A percentile compares a stretch with the other conserved stretches of the same genome.
These are phyloP conservation scores for Acacia acuminata DNA, from an alignment of 306 rosid genomes.

Conservation along the genomic window DNA sequence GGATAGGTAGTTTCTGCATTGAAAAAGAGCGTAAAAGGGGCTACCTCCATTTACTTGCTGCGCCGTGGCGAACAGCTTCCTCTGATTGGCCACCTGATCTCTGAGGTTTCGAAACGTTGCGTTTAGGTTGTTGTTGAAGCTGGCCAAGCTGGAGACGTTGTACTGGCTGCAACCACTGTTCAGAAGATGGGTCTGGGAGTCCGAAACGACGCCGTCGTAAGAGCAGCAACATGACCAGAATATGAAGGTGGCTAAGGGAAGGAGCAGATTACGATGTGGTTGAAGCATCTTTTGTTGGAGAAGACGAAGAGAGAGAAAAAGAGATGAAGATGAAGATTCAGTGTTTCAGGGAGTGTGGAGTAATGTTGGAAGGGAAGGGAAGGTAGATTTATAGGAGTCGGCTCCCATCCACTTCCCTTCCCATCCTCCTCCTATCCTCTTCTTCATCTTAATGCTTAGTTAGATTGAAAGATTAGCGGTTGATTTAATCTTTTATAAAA, in stretches of 20 bases:
- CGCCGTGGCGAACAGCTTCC: slow-evolving; percentile 51
- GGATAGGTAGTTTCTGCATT: slow-evolving; percentile 67
- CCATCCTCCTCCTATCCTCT: no score
- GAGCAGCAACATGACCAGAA: slow-evolving; percentile 23
- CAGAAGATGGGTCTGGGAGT: slow-evolving; percentile 47
- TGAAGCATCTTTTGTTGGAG: background rate
- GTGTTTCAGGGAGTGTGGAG: background rate
- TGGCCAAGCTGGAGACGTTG: slow-evolving; percentile 50
- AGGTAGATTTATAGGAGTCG: background rate
- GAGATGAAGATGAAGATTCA: background rate
- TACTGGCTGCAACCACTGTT: slow-evolving; percentile 69
- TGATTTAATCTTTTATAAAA: no score
- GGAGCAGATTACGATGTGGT: background rate
- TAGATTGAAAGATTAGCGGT: no score
- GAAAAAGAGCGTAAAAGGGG: slow-evolving; percentile 60
- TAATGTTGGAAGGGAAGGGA: slow-evolving; percentile 21
- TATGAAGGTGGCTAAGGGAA: background rate
- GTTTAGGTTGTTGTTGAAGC: slow-evolving; percentile 53
- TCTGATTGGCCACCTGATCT: slow-evolving; percentile 29
- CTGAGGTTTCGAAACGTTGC: slow-evolving; percentile 43
- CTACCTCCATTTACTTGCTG: slow-evolving; percentile 37
- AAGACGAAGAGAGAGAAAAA: background rate
- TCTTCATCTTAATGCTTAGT: no score
- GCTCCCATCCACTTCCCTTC: no score
- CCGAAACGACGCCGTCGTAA: slow-evolving; percentile 27